Evolutionary conservation across 2,329 filamentous ascomycete species (phyloP), one percentile per base, ranked within the genome.

Genomic region (Diaporthe longicolla): DNA sequence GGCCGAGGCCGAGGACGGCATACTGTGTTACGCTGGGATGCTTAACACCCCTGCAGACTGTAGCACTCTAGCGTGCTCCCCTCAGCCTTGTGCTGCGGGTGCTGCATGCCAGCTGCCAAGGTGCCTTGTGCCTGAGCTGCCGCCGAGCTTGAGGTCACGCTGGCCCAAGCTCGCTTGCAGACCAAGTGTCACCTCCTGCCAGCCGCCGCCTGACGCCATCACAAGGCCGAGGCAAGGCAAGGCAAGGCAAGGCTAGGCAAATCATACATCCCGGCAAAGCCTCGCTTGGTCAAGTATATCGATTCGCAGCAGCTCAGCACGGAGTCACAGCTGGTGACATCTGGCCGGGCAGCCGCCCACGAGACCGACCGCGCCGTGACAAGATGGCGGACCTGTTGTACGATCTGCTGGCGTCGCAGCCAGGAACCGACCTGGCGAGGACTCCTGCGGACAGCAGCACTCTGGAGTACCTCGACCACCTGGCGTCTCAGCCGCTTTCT

Each of bases 401-500:
- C 79, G 94, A 97, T 73, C 87, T 97, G 55, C 87, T 97, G 57
- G 83, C 86, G 71, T 78, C 78, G 59, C 74, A 77, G 69, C 58
- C 77, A 58, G 77, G 76, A 61, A 82, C 43, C 80, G 84, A 66
- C 76, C 79, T 65, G 71, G 78, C 73, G 58, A 78, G 71, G 79
- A 75, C 81, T 74, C 79, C 78, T 19, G 75, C 83, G 45, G 88
- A 93, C 80, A 82, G 87, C 13, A 85, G 87, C 50, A 90, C 90
- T 15, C 85, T 90, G 69, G 87, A 89, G 70, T 99, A 98, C 82
- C 91, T 98, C 61, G 89, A 91, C 74, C 91, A 92, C 75, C 87
- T 98, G 59, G 92, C 94, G 8, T 93, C 94, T 4, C 92, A 97
- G 70, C 91, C 94, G 17, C 88, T 97, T 68, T 87, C 91, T 32